Conservation (phyloP, 176 grass and related monocot species). For the Olyra latifolia region DNA sequence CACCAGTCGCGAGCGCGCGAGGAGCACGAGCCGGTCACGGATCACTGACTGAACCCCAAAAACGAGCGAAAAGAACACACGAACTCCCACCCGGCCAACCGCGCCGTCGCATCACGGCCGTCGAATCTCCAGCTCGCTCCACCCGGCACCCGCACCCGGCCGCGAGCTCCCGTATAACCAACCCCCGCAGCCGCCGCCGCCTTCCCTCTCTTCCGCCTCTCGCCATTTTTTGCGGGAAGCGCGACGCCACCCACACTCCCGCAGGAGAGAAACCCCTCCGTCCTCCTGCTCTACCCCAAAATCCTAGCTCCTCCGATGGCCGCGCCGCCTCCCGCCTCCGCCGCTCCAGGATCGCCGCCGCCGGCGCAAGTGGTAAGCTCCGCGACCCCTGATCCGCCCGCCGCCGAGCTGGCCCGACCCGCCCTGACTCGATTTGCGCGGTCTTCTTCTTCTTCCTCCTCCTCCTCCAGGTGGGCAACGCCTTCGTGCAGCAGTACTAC, state of each 20-base stretch:
- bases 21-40: too few species aligned
- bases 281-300: neutral
- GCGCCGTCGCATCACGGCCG: constrained; percentile 8
- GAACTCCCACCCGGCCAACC: neutral
- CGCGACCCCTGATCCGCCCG: neutral
- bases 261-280: neutral
- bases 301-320: constrained; percentile 46
- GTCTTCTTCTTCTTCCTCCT: neutral
- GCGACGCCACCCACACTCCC: neutral
- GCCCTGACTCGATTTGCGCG: constrained; percentile 17
- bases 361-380: constrained; percentile 61
- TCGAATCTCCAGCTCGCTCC: neutral
- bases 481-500: constrained; percentile 98
- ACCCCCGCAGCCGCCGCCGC: neutral
- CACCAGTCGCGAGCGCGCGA: too few species aligned
- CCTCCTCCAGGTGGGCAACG: constrained; percentile 75
- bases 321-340: constrained; percentile 26
- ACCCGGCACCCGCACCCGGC: neutral
- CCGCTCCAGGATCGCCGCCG: constrained; percentile 33
- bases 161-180: constrained; percentile 29
- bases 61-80: too few species aligned
- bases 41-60: too few species aligned
- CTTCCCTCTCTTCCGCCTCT: neutral
- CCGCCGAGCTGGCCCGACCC: neutral
- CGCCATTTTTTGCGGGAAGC: constrained; percentile 31